Evolutionary conservation across 345 rosid genomes (phyloP).

Genomic region (Murraya koenigii): DNA sequence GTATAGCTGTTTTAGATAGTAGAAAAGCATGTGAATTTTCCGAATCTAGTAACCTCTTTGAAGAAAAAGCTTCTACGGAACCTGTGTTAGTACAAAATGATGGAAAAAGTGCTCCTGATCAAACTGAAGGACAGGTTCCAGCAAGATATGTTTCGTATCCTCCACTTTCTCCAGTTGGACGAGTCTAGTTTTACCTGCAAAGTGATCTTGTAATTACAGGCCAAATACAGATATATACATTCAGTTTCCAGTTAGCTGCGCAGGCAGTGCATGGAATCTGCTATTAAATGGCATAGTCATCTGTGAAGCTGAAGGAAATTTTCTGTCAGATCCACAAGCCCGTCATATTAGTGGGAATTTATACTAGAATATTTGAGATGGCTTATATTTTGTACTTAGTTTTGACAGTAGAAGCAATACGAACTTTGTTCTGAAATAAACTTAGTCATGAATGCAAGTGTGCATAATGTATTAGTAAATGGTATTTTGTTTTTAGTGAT

Average conservation of each 20-base stretch:
- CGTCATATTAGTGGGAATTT: slow-evolving; percentile 1
- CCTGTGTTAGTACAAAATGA: slow-evolving; percentile 23
- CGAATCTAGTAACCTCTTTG: slow-evolving; percentile 17
- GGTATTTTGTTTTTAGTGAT: not conserved
- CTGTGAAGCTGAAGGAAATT: slow-evolving; percentile 7
- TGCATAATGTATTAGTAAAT: slow-evolving; percentile 24
- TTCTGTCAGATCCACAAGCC: slow-evolving; percentile 3
- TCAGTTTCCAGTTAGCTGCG: slow-evolving; percentile 7
- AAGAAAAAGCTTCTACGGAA: slow-evolving; percentile 34
- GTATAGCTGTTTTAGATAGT: slow-evolving; percentile 71
- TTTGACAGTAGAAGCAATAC: slow-evolving; percentile 19
- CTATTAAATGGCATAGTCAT: slow-evolving; percentile 1
- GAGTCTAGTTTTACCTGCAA: slow-evolving; percentile 44
- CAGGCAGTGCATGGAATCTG: slow-evolving; percentile 12
- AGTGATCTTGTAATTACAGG: slow-evolving; percentile 24
- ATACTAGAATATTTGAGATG: slow-evolving; percentile 11
- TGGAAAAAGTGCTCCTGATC: slow-evolving; percentile 33
- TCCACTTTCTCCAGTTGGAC: slow-evolving; percentile 71
- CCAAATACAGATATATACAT: slow-evolving; percentile 16
- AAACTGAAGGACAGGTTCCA: slow-evolving; percentile 36
- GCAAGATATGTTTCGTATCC: slow-evolving; percentile 61
- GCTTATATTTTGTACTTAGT: slow-evolving; percentile 17
- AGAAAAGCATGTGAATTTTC: slow-evolving; percentile 27
- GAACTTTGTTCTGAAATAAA: slow-evolving; percentile 8
- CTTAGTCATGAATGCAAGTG: slow-evolving; percentile 31